Percentiles rank a stretch among this genome's conserved stretches.
phyloP scores from a whole-genome alignment of 2,329 filamentous ascomycete species.

The Neophaeococcomyces aloes region DNA sequence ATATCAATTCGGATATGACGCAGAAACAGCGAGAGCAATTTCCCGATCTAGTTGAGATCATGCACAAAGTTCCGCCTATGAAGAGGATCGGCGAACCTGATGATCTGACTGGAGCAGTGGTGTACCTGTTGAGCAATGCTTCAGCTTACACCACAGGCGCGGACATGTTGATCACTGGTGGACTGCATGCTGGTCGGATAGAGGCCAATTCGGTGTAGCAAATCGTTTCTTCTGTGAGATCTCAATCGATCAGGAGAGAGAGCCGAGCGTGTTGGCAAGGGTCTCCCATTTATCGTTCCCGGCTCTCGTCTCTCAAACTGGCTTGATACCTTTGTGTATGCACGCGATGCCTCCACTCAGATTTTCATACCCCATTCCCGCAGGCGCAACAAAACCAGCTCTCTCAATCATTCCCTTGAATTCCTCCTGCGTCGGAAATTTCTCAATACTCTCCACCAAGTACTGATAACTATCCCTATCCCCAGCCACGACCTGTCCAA shows the following conservation, averaged over 20 bases:
- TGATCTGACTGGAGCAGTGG: slow-evolving; percentile 32
- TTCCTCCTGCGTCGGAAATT: slow-evolving; percentile 74
- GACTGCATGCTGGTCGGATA: slow-evolving; percentile 27
- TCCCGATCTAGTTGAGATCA: slow-evolving; percentile 12
- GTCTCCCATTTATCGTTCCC: background rate
- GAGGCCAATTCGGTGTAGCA: slow-evolving; percentile 4
- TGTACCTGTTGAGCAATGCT: slow-evolving; percentile 34
- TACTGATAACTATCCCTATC: slow-evolving; percentile 97
- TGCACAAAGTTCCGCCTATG: slow-evolving; percentile 10
- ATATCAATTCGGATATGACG: slow-evolving; percentile 38
- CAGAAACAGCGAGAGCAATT: slow-evolving; percentile 28
- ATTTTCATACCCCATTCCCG: slow-evolving; percentile 72
- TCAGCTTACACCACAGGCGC: slow-evolving; percentile 33
- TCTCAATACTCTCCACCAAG: slow-evolving; percentile 92
- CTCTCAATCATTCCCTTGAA: slow-evolving; percentile 74
- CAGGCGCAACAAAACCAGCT: slow-evolving; percentile 58
- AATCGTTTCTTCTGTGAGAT: too few relatives aligned
- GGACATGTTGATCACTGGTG: slow-evolving; percentile 29
- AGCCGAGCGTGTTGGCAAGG: too few relatives aligned
- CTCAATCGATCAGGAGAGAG: too few relatives aligned
- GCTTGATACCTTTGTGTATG: slow-evolving; percentile 95
- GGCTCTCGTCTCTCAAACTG: slow-evolving; percentile 22
- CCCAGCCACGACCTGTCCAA: slow-evolving; percentile 87
- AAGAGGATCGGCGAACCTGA: slow-evolving; percentile 27
- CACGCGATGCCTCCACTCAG: slow-evolving; percentile 86